Evolutionary conservation across 768 basidiomycete species (phyloP).

Genomic region (Russula vinacea): DNA sequence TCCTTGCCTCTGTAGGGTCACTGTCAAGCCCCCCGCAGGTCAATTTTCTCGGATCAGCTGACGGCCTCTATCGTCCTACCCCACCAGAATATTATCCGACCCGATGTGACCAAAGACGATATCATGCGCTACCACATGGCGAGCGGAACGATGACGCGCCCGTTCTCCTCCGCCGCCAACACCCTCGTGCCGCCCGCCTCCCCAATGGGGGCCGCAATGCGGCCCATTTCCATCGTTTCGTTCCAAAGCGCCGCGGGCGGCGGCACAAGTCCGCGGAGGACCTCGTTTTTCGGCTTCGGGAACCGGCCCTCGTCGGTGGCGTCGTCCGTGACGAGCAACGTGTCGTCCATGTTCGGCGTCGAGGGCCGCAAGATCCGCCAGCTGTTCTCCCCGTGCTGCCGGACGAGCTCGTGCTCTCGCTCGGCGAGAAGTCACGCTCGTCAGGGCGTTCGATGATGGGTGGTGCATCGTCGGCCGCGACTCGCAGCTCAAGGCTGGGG

Average conservation of each 20-base stretch:
- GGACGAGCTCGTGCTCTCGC: conserved; percentile 61
- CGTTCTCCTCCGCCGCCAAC: conserved; percentile 43
- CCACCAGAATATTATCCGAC: conserved; percentile 43
- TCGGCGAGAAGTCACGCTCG: conserved; percentile 61
- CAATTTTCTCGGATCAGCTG: conserved; percentile 46
- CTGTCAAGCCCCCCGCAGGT: conserved; percentile 18
- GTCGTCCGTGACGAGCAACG: conserved; percentile 11
- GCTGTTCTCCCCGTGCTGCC: conserved; percentile 66
- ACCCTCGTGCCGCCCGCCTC: neutral
- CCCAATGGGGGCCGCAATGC: neutral
- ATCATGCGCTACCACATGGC: conserved; percentile 46
- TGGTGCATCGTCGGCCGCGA: conserved; percentile 74
- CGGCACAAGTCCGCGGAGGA: neutral
- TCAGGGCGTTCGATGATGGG: conserved; percentile 70
- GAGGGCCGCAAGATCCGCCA: conserved; percentile 56
- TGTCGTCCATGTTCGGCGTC: conserved; percentile 26
- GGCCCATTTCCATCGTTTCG: conserved; percentile 24
- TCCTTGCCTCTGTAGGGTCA: neutral
- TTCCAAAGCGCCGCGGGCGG: conserved; percentile 3
- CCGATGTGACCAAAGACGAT: conserved; percentile 41
- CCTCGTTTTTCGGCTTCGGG: conserved; percentile 23
- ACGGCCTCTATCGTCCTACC: conserved; percentile 53
- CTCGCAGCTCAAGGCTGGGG: conserved; percentile 36
- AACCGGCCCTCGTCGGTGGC: conserved; percentile 29
- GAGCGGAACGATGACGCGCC: conserved; percentile 43